Conservation (phyloP, 2,329 filamentous ascomycete genomes). For the Alternaria sp. region DNA sequence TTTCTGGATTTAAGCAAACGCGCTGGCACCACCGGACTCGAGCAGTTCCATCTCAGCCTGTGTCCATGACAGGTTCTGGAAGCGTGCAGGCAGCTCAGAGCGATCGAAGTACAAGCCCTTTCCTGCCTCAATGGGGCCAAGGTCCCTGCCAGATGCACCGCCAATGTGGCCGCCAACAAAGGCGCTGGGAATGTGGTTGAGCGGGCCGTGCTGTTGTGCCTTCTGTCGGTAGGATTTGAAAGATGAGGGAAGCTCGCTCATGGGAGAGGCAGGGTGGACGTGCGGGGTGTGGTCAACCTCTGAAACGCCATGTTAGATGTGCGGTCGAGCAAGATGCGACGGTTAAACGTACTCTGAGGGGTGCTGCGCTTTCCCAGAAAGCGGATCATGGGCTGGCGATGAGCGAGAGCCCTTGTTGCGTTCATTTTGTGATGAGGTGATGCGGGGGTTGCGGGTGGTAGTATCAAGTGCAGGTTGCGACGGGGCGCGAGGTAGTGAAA, state of each 20-base stretch:
- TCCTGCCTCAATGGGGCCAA: constrained; percentile 76
- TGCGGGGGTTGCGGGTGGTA: constrained; percentile 10
- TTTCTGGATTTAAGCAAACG: constrained; percentile 57
- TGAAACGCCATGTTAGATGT: constrained; percentile 49
- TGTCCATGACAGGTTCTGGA: constrained; percentile 77
- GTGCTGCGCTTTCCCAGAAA: constrained; percentile 60
- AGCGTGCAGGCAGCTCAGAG: constrained; percentile 84
- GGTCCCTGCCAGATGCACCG: constrained; percentile 69
- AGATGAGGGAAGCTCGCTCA: constrained; percentile 69
- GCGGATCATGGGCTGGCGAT: constrained; percentile 61
- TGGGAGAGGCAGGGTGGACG: constrained; percentile 76
- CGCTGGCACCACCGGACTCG: constrained; percentile 87
- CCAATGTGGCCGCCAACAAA: constrained; percentile 59
- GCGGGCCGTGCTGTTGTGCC: constrained; percentile 79
- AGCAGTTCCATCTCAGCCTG: constrained; percentile 92
- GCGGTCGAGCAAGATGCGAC: neutral
- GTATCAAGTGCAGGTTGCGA: constrained; percentile 3
- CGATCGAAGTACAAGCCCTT: constrained; percentile 87
- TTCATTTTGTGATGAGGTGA: constrained; percentile 49
- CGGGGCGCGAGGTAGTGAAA: neutral
- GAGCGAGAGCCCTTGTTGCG: constrained; percentile 57
- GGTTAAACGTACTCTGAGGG: constrained; percentile 53
- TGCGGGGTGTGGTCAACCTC: constrained; percentile 78
- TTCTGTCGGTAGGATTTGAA: constrained; percentile 82
- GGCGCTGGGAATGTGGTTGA: constrained; percentile 53